Conservation (phyloP, 2,329 filamentous ascomycete genomes). For the Aspergillus ochraceus region DNA sequence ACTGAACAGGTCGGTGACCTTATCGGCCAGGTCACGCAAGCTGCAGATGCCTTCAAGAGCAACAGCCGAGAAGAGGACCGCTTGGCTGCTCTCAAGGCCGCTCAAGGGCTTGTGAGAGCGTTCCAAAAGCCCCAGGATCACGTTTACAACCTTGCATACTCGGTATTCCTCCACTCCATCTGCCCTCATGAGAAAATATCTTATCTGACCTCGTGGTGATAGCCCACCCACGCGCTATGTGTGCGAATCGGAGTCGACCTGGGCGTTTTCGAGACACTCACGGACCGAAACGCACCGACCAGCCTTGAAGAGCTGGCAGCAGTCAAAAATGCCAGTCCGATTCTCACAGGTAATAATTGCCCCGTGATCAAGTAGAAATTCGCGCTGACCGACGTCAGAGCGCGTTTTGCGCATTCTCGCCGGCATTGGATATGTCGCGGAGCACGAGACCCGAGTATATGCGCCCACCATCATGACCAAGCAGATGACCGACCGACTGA, state of each 20-base stretch:
- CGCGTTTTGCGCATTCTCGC: conserved; percentile 17
- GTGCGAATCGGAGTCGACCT: conserved; percentile 18
- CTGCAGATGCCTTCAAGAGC: background rate
- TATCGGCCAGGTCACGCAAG: background rate
- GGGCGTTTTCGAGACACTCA: conserved; percentile 15
- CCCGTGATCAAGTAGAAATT: too few species aligned
- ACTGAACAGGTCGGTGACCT: background rate
- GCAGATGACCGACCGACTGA: conserved; percentile 12
- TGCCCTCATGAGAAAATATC: too few species aligned
- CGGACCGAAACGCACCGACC: conserved; percentile 1
- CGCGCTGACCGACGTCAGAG: conserved; percentile 1
- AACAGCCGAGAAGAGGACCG: conserved; percentile 4
- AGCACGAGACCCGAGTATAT: conserved; percentile 13
- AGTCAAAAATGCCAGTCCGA: conserved; percentile 9
- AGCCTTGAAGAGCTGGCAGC: conserved; percentile 14
- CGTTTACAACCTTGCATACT: conserved; percentile 12
- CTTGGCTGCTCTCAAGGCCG: conserved; percentile 8
- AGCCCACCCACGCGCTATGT: conserved; percentile 16
- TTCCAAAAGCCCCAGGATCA: conserved; percentile 11
- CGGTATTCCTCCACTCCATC: conserved; percentile 1
- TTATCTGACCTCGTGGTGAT: background rate
- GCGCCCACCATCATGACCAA: conserved; percentile 13
- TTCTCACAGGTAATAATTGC: conserved; percentile 8
- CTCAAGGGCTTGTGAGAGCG: conserved; percentile 3
- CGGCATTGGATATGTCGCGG: conserved; percentile 16